Base-by-base conservation (phyloP, 1,139 yeast species). In the Diutina rugosa region DNA sequence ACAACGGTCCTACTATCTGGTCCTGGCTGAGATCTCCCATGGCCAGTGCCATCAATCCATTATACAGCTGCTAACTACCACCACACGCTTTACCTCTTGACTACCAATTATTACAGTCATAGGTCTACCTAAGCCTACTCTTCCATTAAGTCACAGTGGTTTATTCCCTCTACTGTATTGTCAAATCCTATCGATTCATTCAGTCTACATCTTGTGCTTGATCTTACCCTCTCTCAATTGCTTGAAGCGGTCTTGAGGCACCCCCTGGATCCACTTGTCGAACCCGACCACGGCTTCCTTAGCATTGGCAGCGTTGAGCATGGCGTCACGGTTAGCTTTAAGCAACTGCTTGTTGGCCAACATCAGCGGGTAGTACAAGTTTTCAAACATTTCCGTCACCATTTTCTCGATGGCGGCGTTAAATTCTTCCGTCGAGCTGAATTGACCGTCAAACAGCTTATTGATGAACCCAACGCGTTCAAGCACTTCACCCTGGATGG, bases 281-380 rank as follows among this genome's bases (percentile, higher is more conserved):
- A 87, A 77, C 3, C 96, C 96, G 57, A 76, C 73, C 61, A 84
- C 73, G 44, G 83, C 84, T 69, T 89, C 97, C 59, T 77, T 76
- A 16, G 87, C 74, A 63, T 82, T 84, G 51, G 86, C 82, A 56
- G 77, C 67, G 61, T 73, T 74, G 60, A 81, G 69, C 57, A 75
- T 71, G 56, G 68, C 68, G 57, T 78, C 76, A 61, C 79, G 72
- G 61, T 80, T 75, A 46, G 73, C 71, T 64, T 77, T 78, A 60
- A 80, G 66, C 63, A 88, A 74, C 61, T 76, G 74, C 69, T 86
- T 87, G 69, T 84, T 87, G 59, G 79, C 82, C 48, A 79, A 68
- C 51, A 88, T 77, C 12, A 90, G 82, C 18, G 79, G 80, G 55
- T 74, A 73, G 63, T 85, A 82, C 61, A 89, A 74, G 56, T 77